Evolutionary conservation across 805 yeast genomes (phyloP), one percentile per base, ranked within the genome.

Genomic region (Candida vaughaniae): DNA sequence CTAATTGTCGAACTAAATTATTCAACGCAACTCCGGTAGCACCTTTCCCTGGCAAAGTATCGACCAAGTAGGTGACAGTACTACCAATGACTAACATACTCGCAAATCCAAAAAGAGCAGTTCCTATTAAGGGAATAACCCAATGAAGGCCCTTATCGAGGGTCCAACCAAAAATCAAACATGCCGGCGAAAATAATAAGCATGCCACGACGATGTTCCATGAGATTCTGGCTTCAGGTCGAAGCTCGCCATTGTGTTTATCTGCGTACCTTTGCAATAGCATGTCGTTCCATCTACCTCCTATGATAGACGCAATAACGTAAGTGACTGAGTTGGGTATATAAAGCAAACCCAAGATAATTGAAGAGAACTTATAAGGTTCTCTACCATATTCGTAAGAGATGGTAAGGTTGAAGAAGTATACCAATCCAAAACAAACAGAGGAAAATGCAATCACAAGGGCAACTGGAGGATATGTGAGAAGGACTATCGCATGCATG

Each of bases 21-120:
- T 85, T 87, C 34, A 88, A 57, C 0, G 95, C 95, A 33, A 87
- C 85, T 1, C 95, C 95, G 0, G 95, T 84, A 10, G 95, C 90
- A 28, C 95, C 95, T 49, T 81, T 73, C 0, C 95, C 95, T 0
- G 96, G 95, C 30, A 88, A 67, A 1, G 88, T 78, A 52, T 87
- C 96, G 1, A 87, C 89, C 39, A 87, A 62, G 52, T 86, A 88
- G 0, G 95, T 86, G 3, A 82, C 76, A 0, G 88, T 82, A 6
- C 86, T 78, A 3, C 95, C 93, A 47, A 86, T 85, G 3, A 85
- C 77, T 60, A 86, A 77, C 93, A 87, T 84, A 22, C 86, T 79
- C 0, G 91, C 85, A 53, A 82, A 78, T 0, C 96, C 96, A 57
- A 82, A 85, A 5, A 85, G 41, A 1, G 90, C 86, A 4, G 93